Evolutionary conservation across 2,329 filamentous ascomycete genomes (phyloP).

Genomic region (Penicillium paneum): DNA sequence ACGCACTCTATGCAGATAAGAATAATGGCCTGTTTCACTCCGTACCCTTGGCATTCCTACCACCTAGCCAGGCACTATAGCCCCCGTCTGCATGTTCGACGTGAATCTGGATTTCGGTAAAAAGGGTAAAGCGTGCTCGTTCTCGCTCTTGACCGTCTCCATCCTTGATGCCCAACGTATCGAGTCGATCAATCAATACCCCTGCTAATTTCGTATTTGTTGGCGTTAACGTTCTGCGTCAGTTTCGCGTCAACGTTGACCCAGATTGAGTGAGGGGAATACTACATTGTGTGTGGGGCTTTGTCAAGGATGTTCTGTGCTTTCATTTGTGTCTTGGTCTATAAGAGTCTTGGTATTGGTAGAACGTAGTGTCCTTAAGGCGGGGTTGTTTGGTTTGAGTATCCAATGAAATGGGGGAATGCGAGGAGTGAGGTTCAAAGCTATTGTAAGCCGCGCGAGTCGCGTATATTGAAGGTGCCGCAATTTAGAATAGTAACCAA

Average conservation of each 20-base stretch:
- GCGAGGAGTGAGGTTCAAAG: neutral
- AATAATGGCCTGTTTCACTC: neutral
- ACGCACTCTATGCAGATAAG: neutral
- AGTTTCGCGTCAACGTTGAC: no score
- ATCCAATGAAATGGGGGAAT: neutral
- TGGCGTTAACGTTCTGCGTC: neutral
- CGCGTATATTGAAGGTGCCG: neutral
- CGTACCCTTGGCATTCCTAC: neutral
- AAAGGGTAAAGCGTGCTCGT: neutral
- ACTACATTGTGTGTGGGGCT: neutral
- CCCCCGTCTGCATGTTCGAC: neutral
- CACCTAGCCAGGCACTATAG: neutral
- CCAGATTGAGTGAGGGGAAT: neutral
- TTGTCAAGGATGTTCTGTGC: neutral
- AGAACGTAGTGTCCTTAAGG: neutral
- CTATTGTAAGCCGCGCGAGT: neutral
- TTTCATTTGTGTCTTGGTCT: neutral
- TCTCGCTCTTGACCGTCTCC: neutral
- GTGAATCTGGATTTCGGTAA: neutral
- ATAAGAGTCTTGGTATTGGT: neutral
- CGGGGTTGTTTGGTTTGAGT: neutral
- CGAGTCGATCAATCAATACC: neutral
- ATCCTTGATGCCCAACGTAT: constrained; percentile 3
- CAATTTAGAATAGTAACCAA: neutral
- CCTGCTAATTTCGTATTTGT: neutral